Evolutionary conservation across 1,139 yeast species (phyloP), one percentile per base, ranked within the genome.

Genomic region (Pichia sp.): DNA sequence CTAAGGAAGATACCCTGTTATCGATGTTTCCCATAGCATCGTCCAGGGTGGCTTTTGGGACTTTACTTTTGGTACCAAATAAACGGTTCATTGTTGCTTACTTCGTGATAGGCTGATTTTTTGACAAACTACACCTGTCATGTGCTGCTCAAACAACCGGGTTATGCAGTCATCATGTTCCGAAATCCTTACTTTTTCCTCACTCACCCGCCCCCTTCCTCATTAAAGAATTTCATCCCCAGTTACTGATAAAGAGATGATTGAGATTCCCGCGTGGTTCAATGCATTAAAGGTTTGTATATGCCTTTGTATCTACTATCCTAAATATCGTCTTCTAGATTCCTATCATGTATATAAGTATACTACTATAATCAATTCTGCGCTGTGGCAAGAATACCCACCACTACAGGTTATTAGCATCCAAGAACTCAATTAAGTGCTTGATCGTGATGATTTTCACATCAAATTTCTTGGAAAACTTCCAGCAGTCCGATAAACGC

Each of bases 401-500:
- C 41, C 16, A 15, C 49, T 48, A 52, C 40, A 51, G 54, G 34
- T 53, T 51, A 16, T 62, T 55, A 15, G 57, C 57, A 54, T 67
- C 65, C 64, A 85, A 74, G 69, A 87, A 76, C 59, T 81, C 78
- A 34, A 80, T 85, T 61, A 93, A 70, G 61, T 84, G 89, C 62
- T 90, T 89, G 64, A 95, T 92, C 52, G 92, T 87, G 61, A 93
- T 84, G 45, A 90, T 74, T 69, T 87, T 87, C 58, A 95, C 74
- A 50, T 76, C 76, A 65, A 81, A 84, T 61, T 80, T 70, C 64
- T 79, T 71, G 47, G 90, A 80, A 68, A 93, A 92, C 63, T 75
- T 74, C 51, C 80, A 71, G 72, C 98, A 93, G 69, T 93, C 97
- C 62, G 85, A 87, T 61, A 92, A 75, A 70, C 99, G 83, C 84